Evolutionary conservation across 2,329 filamentous ascomycete genomes (phyloP), one percentile per base, ranked within the genome.

Genomic region (Fusarium tjaetaba): DNA sequence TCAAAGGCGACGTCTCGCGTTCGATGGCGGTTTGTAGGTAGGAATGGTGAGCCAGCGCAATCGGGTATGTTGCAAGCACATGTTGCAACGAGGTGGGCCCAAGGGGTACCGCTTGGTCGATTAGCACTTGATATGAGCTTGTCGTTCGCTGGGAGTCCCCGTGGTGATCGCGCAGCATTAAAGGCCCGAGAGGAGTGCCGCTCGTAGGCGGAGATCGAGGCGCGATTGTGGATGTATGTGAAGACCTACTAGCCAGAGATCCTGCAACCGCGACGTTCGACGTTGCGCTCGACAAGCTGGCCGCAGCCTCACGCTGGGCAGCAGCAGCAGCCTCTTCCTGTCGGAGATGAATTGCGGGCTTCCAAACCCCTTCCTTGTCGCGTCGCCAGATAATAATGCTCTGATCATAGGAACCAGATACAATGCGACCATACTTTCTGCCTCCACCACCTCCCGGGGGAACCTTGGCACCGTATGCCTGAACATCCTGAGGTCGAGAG

Each of bases 341-440:
- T 43, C 91, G 88, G 15, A 97, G 86, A 49, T 90, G 89, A 73
- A 96, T 93, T 39, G 91, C 90, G 61, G 92, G 90, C 74, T 91
- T 91, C 95, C 96, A 98, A 32, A 93, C 89, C 5, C 95, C 95
- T 74, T 96, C 91, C 73, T 91, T 89, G 73, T 97, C 93, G 70
- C 94, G 92, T 75, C 93, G 92, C 96, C 96, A 99, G 64, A 99
- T 94, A 74, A 98, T 95, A 76, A 99, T 94, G 16, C 91, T 95
- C 83, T 97, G 94, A 76, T 99, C 96, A 76, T 99, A 99, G 2
- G 95, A 97, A 5, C 96, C 96, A 11, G 95, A 98, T 7, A 99
- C 94, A 67, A 99, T 99, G n/a, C 95, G 92, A 15, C 93, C 94
- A 85, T 96, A 98, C 74, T 88, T 91, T 78, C 94, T 94, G 32